Percentiles rank a stretch among this genome's conserved stretches.
Conservation (phyloP, 306 rosid species). For the Cucumis hystrix region DNA sequence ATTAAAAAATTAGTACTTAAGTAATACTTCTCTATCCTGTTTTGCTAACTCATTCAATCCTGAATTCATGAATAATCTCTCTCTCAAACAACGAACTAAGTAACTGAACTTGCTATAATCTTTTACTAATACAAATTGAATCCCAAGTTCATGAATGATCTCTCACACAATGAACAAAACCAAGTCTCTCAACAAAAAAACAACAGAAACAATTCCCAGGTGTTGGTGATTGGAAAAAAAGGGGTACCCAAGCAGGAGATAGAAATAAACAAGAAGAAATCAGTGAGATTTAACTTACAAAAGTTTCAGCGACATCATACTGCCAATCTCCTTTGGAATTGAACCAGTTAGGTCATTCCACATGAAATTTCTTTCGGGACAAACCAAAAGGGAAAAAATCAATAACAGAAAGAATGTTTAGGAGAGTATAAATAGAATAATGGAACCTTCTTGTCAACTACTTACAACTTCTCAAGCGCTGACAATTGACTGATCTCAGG, state of each 20-base stretch:
- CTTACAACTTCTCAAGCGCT: constrained; percentile 51
- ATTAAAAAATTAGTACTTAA: background rate
- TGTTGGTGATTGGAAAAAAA: background rate
- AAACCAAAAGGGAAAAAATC: constrained; percentile 29
- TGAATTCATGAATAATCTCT: background rate
- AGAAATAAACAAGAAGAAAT: background rate
- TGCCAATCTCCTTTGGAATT: constrained; percentile 74
- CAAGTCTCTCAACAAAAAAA: background rate
- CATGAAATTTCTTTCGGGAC: constrained; percentile 61
- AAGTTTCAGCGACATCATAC: constrained; percentile 39
- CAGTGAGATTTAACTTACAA: constrained; percentile 41
- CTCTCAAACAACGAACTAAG: background rate
- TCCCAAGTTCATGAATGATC: background rate
- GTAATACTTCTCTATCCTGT: background rate
- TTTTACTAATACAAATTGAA: background rate
- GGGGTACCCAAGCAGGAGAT: background rate
- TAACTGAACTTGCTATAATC: background rate
- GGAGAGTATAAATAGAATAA: background rate
- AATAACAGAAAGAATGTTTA: constrained; percentile 7
- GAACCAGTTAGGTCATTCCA: constrained; percentile 69
- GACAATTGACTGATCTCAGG: constrained; percentile 67
- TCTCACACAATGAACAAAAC: background rate
- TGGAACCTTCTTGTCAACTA: background rate
- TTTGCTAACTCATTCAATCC: background rate
- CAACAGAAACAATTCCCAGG: background rate